phyloP scores from a whole-genome alignment of 495 filamentous ascomycete genomes.

The Xylaria curta region DNA sequence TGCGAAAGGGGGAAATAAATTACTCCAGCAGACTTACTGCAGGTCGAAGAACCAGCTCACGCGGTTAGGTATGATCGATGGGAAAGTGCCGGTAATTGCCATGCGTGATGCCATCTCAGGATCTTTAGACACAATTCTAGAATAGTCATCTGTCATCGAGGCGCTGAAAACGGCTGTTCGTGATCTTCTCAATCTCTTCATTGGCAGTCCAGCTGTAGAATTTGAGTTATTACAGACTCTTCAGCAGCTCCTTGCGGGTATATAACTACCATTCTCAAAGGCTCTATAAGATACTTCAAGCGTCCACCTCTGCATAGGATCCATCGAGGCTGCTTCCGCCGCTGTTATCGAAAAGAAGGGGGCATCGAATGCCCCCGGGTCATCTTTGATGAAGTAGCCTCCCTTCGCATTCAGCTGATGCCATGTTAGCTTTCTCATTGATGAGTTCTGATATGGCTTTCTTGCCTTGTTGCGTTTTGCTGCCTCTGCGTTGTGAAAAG shows the following conservation, averaged over 20 bases:
- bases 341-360: slow-evolving; percentile 65
- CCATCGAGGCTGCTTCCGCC: slow-evolving; percentile 55
- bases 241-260: not conserved
- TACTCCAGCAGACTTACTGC: slow-evolving; percentile 13
- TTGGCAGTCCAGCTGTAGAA: slow-evolving; percentile 34
- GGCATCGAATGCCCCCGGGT: slow-evolving; percentile 54
- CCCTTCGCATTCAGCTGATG: slow-evolving; percentile 26
- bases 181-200: slow-evolving; percentile 32
- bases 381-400: slow-evolving; percentile 48
- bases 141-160: slow-evolving; percentile 43
- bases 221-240: not conserved
- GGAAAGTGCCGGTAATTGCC: slow-evolving; percentile 40
- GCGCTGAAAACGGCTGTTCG: slow-evolving; percentile 39
- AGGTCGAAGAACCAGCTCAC: slow-evolving; percentile 56
- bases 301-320: slow-evolving; percentile 43
- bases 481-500: slow-evolving; percentile 3
- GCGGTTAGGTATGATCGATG: slow-evolving; percentile 58
- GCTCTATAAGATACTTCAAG: slow-evolving; percentile 61
- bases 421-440: not conserved
- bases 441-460: not conserved
- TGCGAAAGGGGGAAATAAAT: no score
- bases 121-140: slow-evolving; percentile 36
- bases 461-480: slow-evolving; percentile 14
- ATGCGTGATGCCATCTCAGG: slow-evolving; percentile 35
- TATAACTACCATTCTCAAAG: slow-evolving; percentile 42